A percentile compares a stretch with the other conserved stretches of the same genome.
phyloP scores from a whole-genome alignment of 2,329 filamentous ascomycete genomes.

The Davidsoniella virescens region DNA sequence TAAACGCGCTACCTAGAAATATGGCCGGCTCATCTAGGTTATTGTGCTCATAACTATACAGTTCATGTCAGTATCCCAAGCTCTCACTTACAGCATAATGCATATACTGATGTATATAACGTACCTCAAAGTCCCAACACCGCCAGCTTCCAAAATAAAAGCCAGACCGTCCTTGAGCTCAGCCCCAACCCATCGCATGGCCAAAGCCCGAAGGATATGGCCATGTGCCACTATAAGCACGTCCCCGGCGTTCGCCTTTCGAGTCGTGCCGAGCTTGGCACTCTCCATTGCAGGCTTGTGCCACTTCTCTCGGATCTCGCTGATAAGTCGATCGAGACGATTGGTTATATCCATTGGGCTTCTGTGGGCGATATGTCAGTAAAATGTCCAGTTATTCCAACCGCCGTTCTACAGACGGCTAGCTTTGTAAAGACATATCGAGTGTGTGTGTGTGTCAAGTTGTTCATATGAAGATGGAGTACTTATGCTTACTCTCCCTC shows the following conservation, averaged over 20 bases:
- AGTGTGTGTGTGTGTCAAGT: background rate
- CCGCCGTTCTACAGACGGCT: no score
- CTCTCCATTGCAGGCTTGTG: conserved; percentile 42
- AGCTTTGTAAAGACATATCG: background rate
- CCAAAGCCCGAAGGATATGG: conserved; percentile 75
- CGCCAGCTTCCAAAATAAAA: conserved; percentile 78
- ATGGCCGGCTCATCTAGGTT: conserved; percentile 66
- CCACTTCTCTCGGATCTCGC: conserved; percentile 51
- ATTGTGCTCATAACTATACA: conserved; percentile 58
- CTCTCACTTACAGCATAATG: conserved; percentile 43
- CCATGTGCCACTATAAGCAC: conserved; percentile 66
- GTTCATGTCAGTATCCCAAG: background rate
- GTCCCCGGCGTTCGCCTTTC: conserved; percentile 19
- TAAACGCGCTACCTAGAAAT: conserved; percentile 57
- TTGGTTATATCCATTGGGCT: conserved; percentile 55
- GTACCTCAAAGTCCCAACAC: conserved; percentile 62
- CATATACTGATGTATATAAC: conserved; percentile 47
- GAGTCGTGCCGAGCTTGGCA: background rate
- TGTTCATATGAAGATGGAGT: background rate
- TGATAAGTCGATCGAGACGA: conserved; percentile 60
- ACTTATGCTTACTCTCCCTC: conserved; percentile 55
- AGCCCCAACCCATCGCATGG: conserved; percentile 69
- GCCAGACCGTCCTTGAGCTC: conserved; percentile 57
- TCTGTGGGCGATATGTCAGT: conserved; percentile 23
- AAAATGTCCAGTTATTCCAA: background rate